Percentiles rank a stretch among this genome's conserved stretches.
phyloP scores from a whole-genome alignment of 805 yeast species.

The Metschnikowia noctiluminum region DNA sequence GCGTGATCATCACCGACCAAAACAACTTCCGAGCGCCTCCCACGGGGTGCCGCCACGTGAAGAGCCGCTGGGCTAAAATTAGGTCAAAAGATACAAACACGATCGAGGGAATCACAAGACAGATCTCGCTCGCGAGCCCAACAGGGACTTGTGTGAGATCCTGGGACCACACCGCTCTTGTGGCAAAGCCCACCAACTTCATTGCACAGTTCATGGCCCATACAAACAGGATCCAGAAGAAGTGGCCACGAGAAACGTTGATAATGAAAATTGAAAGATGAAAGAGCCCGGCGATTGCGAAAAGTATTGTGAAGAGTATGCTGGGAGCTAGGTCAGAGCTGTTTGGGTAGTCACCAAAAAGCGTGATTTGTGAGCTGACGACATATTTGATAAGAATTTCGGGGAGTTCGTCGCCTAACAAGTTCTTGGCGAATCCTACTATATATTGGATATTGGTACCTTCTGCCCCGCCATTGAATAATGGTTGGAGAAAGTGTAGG shows the following conservation, averaged over 20 bases:
- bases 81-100: conserved; percentile 19
- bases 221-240: conserved; percentile 19
- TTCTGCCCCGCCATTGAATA: conserved; percentile 12
- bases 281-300: conserved; percentile 13
- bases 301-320: conserved; percentile 16
- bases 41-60: conserved; percentile 26
- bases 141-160: conserved; percentile 14
- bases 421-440: conserved; percentile 7
- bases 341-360: conserved; percentile 21
- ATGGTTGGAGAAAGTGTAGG: conserved; percentile 12
- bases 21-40: conserved; percentile 22
- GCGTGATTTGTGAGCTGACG: conserved; percentile 14
- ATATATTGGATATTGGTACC: conserved; percentile 16
- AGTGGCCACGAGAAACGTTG: conserved; percentile 21
- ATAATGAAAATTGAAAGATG: conserved; percentile 17
- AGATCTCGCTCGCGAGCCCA: conserved; percentile 19
- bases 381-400: conserved; percentile 11
- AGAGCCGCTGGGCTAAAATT: conserved; percentile 23
- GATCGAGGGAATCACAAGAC: conserved; percentile 18
- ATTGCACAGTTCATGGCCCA: conserved; percentile 16
- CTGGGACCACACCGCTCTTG: conserved; percentile 18
- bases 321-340: conserved; percentile 18
- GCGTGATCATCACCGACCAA: conserved; percentile 19
- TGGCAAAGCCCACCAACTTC: conserved; percentile 16
- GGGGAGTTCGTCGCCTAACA: conserved; percentile 14